A percentile compares a stretch with the other conserved stretches of the same genome.
These are phyloP conservation scores for Nakazawaea wickerhamii DNA, from an alignment of 805 yeast species.

Conservation along the genomic window DNA sequence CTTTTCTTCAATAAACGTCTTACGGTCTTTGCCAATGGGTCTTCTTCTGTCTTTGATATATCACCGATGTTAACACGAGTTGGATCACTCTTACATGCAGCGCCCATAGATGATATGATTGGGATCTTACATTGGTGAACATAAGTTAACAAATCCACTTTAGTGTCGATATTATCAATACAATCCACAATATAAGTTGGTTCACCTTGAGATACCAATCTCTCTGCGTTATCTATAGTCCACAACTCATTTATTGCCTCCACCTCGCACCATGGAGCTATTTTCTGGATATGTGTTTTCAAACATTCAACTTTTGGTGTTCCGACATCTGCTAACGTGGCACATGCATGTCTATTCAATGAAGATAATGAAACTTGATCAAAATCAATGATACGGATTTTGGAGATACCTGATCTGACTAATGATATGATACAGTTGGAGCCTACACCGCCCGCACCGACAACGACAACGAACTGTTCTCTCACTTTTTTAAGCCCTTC, in stretches of 20 bases:
- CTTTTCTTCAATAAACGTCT: conserved; percentile 76
- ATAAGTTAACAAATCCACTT: conserved; percentile 79
- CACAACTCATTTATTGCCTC: conserved; percentile 77
- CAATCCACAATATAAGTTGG: conserved; percentile 90
- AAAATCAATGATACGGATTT: conserved; percentile 79
- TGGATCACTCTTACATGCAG: conserved; percentile 95
- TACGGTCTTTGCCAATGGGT: conserved; percentile 83
- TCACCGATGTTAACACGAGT: conserved; percentile 87
- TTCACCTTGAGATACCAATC: conserved; percentile 46
- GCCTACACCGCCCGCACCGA: conserved; percentile 98
- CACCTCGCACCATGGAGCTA: conserved; percentile 93
- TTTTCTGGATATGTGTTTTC: conserved; percentile 54
- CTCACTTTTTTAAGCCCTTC: conserved; percentile 76
- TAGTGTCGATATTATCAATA: conserved; percentile 96
- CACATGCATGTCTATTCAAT: conserved; percentile 91
- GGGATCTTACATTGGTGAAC: conserved; percentile 55
- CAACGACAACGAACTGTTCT: conserved; percentile 64
- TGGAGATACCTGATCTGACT: conserved; percentile 83
- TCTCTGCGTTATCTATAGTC: conserved; percentile 60
- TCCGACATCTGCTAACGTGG: conserved; percentile 88
- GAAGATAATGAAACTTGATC: conserved; percentile 95
- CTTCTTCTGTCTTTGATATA: conserved; percentile 86
- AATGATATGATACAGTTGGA: conserved; percentile 93
- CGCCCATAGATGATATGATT: conserved; percentile 93
- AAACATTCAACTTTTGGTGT: conserved; percentile 82